Percentiles rank a stretch among this genome's conserved stretches.
Conservation (phyloP, 2,329 filamentous ascomycete species). For the Parafenestella ontariensis region DNA sequence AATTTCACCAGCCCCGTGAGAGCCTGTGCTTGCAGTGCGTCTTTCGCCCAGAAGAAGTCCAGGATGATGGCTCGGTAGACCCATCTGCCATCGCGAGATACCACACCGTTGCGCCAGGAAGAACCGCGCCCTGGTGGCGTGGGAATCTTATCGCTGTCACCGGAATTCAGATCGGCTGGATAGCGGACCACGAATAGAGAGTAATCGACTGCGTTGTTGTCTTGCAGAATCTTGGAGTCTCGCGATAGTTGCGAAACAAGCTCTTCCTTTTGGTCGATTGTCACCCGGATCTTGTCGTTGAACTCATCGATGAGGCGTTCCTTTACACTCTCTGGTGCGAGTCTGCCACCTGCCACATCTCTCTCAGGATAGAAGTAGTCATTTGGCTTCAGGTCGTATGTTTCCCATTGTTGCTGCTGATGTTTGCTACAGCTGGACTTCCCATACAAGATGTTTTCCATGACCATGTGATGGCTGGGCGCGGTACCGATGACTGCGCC, state of each 20-base stretch:
- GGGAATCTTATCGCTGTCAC: slow-evolving; percentile 38
- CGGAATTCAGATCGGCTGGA: slow-evolving; percentile 48
- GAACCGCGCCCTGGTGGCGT: slow-evolving; percentile 41
- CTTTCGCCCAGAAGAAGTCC: slow-evolving; percentile 82
- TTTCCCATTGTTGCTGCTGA: slow-evolving; percentile 66
- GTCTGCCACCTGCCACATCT: slow-evolving; percentile 69
- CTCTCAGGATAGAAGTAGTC: slow-evolving; percentile 79
- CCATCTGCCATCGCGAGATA: slow-evolving; percentile 68
- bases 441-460: slow-evolving; percentile 77
- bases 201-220: slow-evolving; percentile 74
- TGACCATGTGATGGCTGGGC: slow-evolving; percentile 76
- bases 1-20: slow-evolving; percentile 70
- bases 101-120: slow-evolving; percentile 68
- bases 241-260: slow-evolving; percentile 63
- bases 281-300: slow-evolving; percentile 68
- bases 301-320: slow-evolving; percentile 72
- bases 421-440: slow-evolving; percentile 53
- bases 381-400: slow-evolving; percentile 76
- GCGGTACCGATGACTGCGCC: slow-evolving; percentile 67
- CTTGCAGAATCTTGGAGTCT: slow-evolving; percentile 69
- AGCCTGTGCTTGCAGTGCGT: slow-evolving; percentile 69
- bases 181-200: slow-evolving; percentile 74
- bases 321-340: slow-evolving; percentile 71
- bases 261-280: slow-evolving; percentile 60
- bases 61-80: slow-evolving; percentile 71